Evolutionary conservation across 192 early-diverging fungal genomes (phyloP).

Genomic region (Lobosporangium transversale): DNA sequence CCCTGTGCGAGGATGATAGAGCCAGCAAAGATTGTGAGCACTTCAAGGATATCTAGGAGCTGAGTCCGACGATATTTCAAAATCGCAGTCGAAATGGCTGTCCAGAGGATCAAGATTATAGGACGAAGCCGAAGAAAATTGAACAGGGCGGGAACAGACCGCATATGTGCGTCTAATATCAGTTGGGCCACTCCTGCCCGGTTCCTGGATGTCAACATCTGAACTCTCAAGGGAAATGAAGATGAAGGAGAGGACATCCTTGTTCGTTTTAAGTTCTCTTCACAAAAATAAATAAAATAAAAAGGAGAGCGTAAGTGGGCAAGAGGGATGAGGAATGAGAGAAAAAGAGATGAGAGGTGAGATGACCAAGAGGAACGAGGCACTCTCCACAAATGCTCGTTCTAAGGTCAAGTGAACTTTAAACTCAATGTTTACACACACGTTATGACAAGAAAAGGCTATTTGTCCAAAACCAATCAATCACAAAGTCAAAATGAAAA

Average conservation of each 20-base stretch:
- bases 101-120: constrained; percentile 39
- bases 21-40: constrained; percentile 10
- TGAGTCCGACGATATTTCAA: constrained; percentile 21
- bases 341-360: constrained; percentile 2
- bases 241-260: too few species aligned
- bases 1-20: constrained; percentile 27
- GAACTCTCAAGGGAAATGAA: constrained; percentile 19
- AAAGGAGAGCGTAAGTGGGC: not conserved
- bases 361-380: not conserved
- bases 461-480: too few species aligned
- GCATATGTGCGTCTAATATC: constrained; percentile 30
- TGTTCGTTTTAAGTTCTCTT: not conserved
- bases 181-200: constrained; percentile 18
- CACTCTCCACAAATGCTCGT: not conserved
- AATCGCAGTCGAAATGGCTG: constrained; percentile 27
- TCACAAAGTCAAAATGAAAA: too few species aligned
- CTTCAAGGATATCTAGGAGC: constrained; percentile 10
- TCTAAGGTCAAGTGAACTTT: too few species aligned
- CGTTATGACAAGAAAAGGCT: too few species aligned
- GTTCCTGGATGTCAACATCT: constrained; percentile 27
- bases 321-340: not conserved
- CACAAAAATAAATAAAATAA: not conserved
- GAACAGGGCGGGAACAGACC: constrained; percentile 13
- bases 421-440: too few species aligned
- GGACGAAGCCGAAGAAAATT: constrained; percentile 39